Evolutionary conservation across 176 grass and related monocot species (phyloP).

Genomic region (Typha latifolia): DNA sequence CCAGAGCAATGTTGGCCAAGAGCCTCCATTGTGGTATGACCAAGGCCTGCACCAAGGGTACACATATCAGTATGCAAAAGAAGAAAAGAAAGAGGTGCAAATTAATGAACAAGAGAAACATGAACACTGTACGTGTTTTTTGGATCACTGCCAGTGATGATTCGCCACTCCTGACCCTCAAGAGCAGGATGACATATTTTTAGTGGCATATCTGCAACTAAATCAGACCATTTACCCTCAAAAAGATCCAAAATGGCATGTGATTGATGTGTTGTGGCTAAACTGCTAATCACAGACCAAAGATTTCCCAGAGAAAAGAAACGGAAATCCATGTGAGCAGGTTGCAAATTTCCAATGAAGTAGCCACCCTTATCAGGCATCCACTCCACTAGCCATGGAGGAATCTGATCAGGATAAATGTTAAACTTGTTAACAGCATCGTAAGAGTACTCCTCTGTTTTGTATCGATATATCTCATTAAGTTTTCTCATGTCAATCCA

Average conservation of each 20-base stretch:
- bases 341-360: slow-evolving; percentile 84
- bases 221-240: slow-evolving; percentile 80
- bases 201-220: slow-evolving; percentile 84
- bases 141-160: slow-evolving; percentile 85
- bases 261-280: slow-evolving; percentile 60
- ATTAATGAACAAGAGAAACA: neutral
- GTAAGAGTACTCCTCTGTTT: slow-evolving; percentile 85
- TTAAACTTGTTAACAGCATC: slow-evolving; percentile 94
- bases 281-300: slow-evolving; percentile 80
- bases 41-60: slow-evolving; percentile 51
- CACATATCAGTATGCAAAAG: neutral
- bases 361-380: slow-evolving; percentile 75
- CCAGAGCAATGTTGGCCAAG: slow-evolving; percentile 90
- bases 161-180: slow-evolving; percentile 80
- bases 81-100: neutral
- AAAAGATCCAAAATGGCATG: slow-evolving; percentile 86
- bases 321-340: slow-evolving; percentile 84
- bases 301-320: slow-evolving; percentile 83
- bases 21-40: slow-evolving; percentile 93
- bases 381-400: slow-evolving; percentile 83
- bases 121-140: slow-evolving; percentile 64
- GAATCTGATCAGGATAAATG: slow-evolving; percentile 83
- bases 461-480: slow-evolving; percentile 94
- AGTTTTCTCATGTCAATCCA: slow-evolving; percentile 81
- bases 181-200: slow-evolving; percentile 92